phyloP scores from a whole-genome alignment of 2,329 filamentous ascomycete genomes.

The Fusarium sublunatum region DNA sequence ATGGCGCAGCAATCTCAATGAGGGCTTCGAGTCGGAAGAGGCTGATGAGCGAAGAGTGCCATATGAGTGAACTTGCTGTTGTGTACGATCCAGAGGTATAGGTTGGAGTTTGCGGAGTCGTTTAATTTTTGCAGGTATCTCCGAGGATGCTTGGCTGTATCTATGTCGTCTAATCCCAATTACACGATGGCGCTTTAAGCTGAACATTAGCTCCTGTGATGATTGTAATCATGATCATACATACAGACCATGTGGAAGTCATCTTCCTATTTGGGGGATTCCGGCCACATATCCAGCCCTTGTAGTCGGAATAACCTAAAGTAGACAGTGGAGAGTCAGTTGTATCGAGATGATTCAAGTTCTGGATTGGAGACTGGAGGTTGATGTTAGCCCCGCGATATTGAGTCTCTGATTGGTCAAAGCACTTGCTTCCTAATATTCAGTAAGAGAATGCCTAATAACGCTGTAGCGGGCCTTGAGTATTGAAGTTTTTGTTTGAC shows the following conservation, averaged over 20 bases:
- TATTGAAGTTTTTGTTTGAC: too few species aligned
- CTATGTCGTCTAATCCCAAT: too few species aligned
- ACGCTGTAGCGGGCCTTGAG: too few species aligned
- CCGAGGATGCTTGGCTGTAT: too few species aligned
- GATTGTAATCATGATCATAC: too few species aligned
- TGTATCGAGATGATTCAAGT: slow-evolving; percentile 21
- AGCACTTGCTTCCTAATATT: slow-evolving; percentile 9
- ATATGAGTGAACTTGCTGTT: not conserved
- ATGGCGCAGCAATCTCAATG: not conserved
- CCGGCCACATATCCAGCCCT: slow-evolving; percentile 1
- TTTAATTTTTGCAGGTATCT: too few species aligned
- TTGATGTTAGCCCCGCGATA: slow-evolving; percentile 5
- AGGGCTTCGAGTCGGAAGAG: not conserved
- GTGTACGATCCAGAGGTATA: not conserved
- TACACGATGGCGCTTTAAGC: too few species aligned
- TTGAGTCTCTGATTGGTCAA: slow-evolving; percentile 24
- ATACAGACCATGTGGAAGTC: not conserved
- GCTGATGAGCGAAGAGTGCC: not conserved
- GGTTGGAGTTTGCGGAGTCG: too few species aligned
- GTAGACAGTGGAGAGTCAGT: not conserved
- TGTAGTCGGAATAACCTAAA: slow-evolving; percentile 28
- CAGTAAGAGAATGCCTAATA: too few species aligned
- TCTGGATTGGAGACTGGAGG: slow-evolving; percentile 11
- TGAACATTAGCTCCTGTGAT: too few species aligned
- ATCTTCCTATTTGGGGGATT: slow-evolving; percentile 4